A percentile compares a stretch with the other conserved stretches of the same genome.
Conservation (phyloP, 176 grass and related monocot species). For the Carex cristatella region DNA sequence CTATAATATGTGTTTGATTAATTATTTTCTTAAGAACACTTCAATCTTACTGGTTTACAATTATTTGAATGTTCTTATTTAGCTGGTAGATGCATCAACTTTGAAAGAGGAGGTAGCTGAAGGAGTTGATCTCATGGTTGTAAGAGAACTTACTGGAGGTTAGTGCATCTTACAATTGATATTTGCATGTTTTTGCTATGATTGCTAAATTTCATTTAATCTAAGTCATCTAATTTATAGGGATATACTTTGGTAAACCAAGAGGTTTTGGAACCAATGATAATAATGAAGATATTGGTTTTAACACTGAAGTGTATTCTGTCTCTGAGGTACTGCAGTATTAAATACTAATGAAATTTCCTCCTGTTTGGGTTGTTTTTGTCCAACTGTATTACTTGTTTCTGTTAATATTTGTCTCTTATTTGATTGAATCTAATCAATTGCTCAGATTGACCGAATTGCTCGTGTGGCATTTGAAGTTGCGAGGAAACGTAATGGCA, state of each 20-base stretch:
- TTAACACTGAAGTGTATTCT: slow-evolving; percentile 92
- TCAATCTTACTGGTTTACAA: slow-evolving; percentile 8
- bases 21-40: background rate
- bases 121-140: slow-evolving; percentile 95
- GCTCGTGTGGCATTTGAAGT: slow-evolving; percentile 77
- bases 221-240: slow-evolving; percentile 16
- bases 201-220: background rate
- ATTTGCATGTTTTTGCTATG: background rate
- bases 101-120: slow-evolving; percentile 83
- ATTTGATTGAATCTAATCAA: background rate
- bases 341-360: background rate
- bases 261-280: slow-evolving; percentile 93
- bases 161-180: background rate
- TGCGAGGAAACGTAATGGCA: slow-evolving; percentile 68
- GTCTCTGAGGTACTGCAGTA: slow-evolving; percentile 47
- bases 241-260: slow-evolving; percentile 57
- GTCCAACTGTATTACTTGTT: background rate
- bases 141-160: slow-evolving; percentile 98
- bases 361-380: background rate
- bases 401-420: slow-evolving; percentile 11
- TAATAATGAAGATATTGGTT: slow-evolving; percentile 68
- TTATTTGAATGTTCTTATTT: background rate
- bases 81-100: slow-evolving; percentile 86
- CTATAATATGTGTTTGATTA: background rate
- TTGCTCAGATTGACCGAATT: slow-evolving; percentile 71